Conservation (phyloP, 345 rosid species). For the Combretum micranthum region DNA sequence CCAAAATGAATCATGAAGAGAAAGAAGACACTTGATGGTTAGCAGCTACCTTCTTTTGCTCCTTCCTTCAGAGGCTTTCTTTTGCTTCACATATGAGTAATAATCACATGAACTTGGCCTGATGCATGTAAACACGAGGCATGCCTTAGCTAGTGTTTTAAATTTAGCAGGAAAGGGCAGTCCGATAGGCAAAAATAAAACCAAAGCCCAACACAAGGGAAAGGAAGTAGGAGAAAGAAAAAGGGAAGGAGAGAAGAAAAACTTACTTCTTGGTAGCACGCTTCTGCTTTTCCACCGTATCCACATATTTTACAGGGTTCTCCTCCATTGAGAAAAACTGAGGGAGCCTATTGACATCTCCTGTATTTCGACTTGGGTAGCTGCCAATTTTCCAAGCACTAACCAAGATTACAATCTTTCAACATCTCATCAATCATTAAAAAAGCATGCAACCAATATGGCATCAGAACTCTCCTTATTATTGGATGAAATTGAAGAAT, state of each 20-base stretch:
- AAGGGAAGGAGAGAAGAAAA: slow-evolving; percentile 9
- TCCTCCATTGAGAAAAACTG: slow-evolving; percentile 25
- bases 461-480: too few relatives aligned
- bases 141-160: slow-evolving; percentile 1
- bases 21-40: too few relatives aligned
- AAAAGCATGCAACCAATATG: too few relatives aligned
- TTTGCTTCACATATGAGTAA: slow-evolving; percentile 31
- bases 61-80: slow-evolving; percentile 59
- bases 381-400: slow-evolving; percentile 19
- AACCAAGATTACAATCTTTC: too few relatives aligned
- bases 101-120: slow-evolving; percentile 40
- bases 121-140: slow-evolving; percentile 16
- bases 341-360: slow-evolving; percentile 28
- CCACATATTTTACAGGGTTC: slow-evolving; percentile 23
- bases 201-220: not conserved
- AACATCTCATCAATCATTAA: too few relatives aligned
- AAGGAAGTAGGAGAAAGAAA: not conserved
- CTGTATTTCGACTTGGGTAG: slow-evolving; percentile 25
- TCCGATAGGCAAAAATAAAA: not conserved
- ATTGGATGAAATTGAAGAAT: too few relatives aligned
- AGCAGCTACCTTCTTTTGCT: slow-evolving; percentile 47
- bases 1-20: too few relatives aligned
- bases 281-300: slow-evolving; percentile 30
- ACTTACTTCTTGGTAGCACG: slow-evolving; percentile 47
- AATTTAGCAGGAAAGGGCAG: not conserved